phyloP scores from a whole-genome alignment of 768 basidiomycete species.

The Tulasnella sp. region DNA sequence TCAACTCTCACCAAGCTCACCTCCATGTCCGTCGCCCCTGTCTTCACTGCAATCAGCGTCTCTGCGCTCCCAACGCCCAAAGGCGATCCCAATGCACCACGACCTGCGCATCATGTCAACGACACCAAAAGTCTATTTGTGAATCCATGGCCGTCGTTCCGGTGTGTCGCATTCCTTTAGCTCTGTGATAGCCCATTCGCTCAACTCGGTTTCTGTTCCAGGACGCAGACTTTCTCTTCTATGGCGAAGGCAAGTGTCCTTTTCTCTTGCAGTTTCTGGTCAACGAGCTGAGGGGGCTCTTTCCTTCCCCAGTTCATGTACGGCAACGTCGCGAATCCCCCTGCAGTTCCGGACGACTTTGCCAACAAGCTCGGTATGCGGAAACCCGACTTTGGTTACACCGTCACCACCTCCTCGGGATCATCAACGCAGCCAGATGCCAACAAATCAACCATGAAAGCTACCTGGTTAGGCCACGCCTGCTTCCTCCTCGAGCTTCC shows the following conservation, averaged over 20 bases:
- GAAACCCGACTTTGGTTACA: constrained; percentile 20
- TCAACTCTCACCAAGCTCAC: not conserved
- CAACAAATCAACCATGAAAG: constrained; percentile 32
- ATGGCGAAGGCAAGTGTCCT: not conserved
- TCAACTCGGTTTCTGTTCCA: not conserved
- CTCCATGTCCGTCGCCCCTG: not conserved
- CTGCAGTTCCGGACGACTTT: constrained; percentile 12
- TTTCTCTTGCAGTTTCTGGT: not conserved
- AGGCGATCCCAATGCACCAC: not conserved
- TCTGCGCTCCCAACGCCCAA: not conserved
- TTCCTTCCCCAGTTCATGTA: not conserved
- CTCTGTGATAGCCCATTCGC: not conserved
- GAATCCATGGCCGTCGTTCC: constrained; percentile 19
- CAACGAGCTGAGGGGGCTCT: not conserved
- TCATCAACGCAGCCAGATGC: not conserved
- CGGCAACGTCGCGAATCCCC: not conserved
- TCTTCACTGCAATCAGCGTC: not conserved
- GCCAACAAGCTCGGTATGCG: constrained; percentile 11
- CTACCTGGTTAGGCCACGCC: constrained; percentile 52
- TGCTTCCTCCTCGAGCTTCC: constrained; percentile 50
- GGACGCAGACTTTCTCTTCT: not conserved
- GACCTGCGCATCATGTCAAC: constrained; percentile 14
- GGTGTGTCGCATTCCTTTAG: not conserved
- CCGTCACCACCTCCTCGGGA: not conserved
- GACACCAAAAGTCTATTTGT: constrained; percentile 5